Evolutionary conservation across 1,284 basidiomycete genomes (phyloP).

Genomic region (Sporisorium iseilematis-ciliati): DNA sequence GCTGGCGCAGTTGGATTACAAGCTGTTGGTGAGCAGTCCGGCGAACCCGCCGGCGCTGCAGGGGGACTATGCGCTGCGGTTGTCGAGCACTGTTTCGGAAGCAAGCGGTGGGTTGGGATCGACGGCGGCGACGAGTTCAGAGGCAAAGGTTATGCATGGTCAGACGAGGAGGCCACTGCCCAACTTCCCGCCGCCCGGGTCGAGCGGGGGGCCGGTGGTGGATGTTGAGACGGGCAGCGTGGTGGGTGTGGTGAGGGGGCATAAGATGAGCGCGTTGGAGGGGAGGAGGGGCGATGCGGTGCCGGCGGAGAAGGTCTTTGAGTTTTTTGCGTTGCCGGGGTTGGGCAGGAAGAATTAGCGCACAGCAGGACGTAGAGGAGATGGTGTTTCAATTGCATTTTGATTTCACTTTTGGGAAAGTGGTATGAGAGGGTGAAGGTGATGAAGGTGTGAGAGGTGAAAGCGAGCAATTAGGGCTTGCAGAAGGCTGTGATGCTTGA

Average conservation of each 20-base stretch:
- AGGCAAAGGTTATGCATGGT: conserved; percentile 13
- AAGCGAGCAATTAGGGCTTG: conserved; percentile 14
- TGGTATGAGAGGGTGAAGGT: not conserved
- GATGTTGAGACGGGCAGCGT: conserved; percentile 78
- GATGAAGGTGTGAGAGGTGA: not conserved
- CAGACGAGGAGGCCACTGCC: conserved; percentile 46
- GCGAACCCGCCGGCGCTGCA: conserved; percentile 57
- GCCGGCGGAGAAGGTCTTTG: conserved; percentile 78
- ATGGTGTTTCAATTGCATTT: conserved; percentile 1
- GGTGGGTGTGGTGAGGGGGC: conserved; percentile 78
- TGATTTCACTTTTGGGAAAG: not conserved
- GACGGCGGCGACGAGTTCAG: not conserved
- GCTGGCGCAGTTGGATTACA: conserved; percentile 74
- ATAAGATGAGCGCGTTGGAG: conserved; percentile 74
- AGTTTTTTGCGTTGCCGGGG: conserved; percentile 58
- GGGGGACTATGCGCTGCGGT: conserved; percentile 27
- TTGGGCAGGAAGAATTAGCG: conserved; percentile 3
- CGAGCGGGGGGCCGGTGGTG: conserved; percentile 80
- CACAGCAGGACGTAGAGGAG: not conserved
- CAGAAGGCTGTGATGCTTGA: conserved; percentile 28
- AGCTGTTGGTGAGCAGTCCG: conserved; percentile 43
- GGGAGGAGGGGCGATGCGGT: conserved; percentile 78
- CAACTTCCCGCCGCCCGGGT: conserved; percentile 76
- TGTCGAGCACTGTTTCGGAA: conserved; percentile 34
- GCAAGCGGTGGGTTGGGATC: not conserved